Evolutionary conservation across 164 flowering plant species (phyloP), one percentile per base, ranked within the genome.

Genomic region (Vitis amurensis): DNA sequence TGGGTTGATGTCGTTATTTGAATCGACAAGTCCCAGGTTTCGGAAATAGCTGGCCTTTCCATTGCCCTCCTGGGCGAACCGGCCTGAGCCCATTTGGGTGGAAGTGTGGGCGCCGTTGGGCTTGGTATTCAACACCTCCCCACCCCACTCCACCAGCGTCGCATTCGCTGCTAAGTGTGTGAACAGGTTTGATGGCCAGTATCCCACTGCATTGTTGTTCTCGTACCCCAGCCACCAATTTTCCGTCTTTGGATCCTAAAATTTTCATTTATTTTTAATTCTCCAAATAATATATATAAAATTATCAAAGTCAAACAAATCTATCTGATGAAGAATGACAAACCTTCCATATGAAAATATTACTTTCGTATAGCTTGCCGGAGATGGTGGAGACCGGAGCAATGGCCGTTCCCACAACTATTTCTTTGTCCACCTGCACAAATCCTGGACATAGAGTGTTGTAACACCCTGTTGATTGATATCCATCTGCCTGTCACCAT

Each of bases 171-270:
- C 44, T 11, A 81, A 72, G 66, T 73, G 75, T 2, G 71, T 78
- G 64, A 84, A 84, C 67, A 84, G 64, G 12, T 60, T 68, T 10
- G 79, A 51, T 63, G 87, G 87, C 87, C 87, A 84, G 72, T 81
- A 84, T n/a, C 87, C 87, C 4, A 81, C 80, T 51, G 74, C 47
- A 3, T 68, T 47, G 8, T 80, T 81, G 6, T 72, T 60, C n/a
- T 82, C 84, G 16, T 71, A 77, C 56, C 77, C 76, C 12, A 84
- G 81, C 87, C 84, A 81, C 87, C 87, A 84, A 64, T 81, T 64
- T 16, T 84, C 84, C 59, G 58, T 68, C 9, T 67, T 67, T 15
- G 67, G 74, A 58, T 76, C 74, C 78, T 76, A 62, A 17, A 60
- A 2, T 57, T 57, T 57, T 17, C 60, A 17, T n/a, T n/a, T n/a